A percentile compares a stretch with the other conserved stretches of the same genome.
These are phyloP conservation scores for Penicillium bovifimosum DNA, from an alignment of 495 filamentous ascomycete species.

Conservation along the genomic window DNA sequence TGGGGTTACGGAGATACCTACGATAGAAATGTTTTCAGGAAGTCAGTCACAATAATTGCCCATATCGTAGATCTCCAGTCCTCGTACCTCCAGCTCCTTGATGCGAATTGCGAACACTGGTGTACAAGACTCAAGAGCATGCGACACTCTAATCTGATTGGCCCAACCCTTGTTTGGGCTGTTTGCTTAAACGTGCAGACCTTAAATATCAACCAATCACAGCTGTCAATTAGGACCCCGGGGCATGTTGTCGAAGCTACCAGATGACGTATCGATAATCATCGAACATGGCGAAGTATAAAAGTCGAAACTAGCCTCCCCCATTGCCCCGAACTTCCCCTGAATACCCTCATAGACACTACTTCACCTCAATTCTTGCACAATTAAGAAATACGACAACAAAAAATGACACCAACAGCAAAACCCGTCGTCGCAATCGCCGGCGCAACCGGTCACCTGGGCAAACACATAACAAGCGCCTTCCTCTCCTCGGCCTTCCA, in stretches of 20 bases:
- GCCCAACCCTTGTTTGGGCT: background rate
- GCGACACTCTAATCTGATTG: background rate
- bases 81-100: background rate
- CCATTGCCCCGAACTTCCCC: background rate
- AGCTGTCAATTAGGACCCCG: background rate
- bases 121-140: no score
- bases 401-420: background rate
- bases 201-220: background rate
- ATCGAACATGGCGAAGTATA: background rate
- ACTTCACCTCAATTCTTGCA: background rate
- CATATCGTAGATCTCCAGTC: background rate
- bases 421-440: conserved; percentile 23
- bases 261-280: background rate
- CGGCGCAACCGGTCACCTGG: conserved; percentile 24
- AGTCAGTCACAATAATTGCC: background rate
- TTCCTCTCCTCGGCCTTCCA: conserved; percentile 19
- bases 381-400: background rate
- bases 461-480: conserved; percentile 17
- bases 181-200: background rate
- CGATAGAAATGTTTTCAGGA: no score
- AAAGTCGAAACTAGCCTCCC: background rate
- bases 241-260: background rate
- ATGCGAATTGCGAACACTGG: no score
- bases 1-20: no score
- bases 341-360: background rate